Evolutionary conservation across 1,284 basidiomycete genomes (phyloP).

Genomic region (Mycosarcoma maydis): DNA sequence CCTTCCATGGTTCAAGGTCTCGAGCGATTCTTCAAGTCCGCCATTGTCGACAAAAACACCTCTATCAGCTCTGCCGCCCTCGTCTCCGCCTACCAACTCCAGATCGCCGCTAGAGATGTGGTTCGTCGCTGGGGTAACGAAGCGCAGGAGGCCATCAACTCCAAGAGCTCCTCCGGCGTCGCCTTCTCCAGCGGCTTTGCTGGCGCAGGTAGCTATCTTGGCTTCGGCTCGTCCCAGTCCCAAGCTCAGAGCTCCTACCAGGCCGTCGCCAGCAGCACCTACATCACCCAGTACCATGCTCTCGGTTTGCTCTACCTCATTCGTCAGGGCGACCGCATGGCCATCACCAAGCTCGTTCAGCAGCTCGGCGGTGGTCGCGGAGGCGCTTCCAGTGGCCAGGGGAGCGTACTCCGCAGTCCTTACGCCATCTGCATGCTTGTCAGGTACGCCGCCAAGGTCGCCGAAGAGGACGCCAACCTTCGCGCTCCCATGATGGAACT

Average conservation of each 20-base stretch:
- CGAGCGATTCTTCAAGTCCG: conserved; percentile 98
- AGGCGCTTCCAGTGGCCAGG: conserved; percentile 78
- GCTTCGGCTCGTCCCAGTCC: conserved; percentile 51
- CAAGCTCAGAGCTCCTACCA: conserved; percentile 76
- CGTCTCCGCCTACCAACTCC: conserved; percentile 96
- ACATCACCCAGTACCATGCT: conserved; percentile 97
- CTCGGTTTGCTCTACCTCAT: conserved; percentile 93
- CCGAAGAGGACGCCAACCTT: conserved; percentile 86
- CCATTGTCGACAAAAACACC: conserved; percentile 95
- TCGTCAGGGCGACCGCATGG: conserved; percentile 97
- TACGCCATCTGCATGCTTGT: conserved; percentile 99
- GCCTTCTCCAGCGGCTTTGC: conserved; percentile 67
- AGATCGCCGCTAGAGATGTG: conserved; percentile 89
- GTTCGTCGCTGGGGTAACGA: conserved; percentile 93
- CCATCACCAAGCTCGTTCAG: conserved; percentile 98
- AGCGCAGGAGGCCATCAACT: conserved; percentile 91
- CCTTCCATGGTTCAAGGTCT: conserved; percentile 97
- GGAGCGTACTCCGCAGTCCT: conserved; percentile 84
- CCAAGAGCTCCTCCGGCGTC: conserved; percentile 42
- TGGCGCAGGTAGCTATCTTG: conserved; percentile 69
- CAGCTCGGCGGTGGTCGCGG: conserved; percentile 70
- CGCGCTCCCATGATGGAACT: conserved; percentile 80
- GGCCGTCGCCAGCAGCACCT: conserved; percentile 73
- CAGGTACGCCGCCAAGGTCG: conserved; percentile 94
- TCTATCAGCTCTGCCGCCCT: conserved; percentile 95